Evolutionary conservation across 2,329 filamentous ascomycete genomes (phyloP).

Genomic region (Epichloe scottii): DNA sequence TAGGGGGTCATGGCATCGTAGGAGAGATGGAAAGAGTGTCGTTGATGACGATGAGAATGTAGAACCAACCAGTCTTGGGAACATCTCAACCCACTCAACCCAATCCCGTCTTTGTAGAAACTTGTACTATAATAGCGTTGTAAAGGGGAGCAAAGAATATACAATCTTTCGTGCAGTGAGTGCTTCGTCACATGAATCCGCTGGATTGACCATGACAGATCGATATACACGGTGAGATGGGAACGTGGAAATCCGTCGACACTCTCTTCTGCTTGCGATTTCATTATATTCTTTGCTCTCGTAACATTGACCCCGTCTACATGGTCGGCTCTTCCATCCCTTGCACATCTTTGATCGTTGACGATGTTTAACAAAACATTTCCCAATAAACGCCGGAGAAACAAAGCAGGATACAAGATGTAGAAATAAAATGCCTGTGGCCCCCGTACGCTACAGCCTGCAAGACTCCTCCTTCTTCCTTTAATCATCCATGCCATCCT

Average conservation of each 20-base stretch:
- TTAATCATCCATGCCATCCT: constrained; percentile 36
- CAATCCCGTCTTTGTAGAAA: too few relatives aligned
- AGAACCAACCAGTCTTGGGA: constrained; percentile 8
- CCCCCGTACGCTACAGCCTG: neutral
- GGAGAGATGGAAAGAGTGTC: constrained; percentile 70
- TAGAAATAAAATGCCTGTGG: constrained; percentile 8
- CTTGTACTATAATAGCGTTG: neutral
- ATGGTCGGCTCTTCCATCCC: neutral
- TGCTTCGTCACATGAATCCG: too few relatives aligned
- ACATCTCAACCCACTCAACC: too few relatives aligned
- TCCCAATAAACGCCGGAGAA: neutral
- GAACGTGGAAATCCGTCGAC: neutral
- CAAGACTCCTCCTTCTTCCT: neutral
- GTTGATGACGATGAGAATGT: constrained; percentile 36
- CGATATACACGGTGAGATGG: neutral
- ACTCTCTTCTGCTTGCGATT: neutral
- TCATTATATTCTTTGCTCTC: neutral
- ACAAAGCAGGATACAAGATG: neutral
- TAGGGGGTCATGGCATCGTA: constrained; percentile 69
- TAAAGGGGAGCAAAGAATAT: neutral
- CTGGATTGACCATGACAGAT: too few relatives aligned
- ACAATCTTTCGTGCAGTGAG: neutral
- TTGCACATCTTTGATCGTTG: neutral
- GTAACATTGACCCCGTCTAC: neutral
- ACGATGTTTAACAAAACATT: too few relatives aligned